Base-by-base conservation (phyloP, 148 eudicot species). In the Nepenthes mirabilis region DNA sequence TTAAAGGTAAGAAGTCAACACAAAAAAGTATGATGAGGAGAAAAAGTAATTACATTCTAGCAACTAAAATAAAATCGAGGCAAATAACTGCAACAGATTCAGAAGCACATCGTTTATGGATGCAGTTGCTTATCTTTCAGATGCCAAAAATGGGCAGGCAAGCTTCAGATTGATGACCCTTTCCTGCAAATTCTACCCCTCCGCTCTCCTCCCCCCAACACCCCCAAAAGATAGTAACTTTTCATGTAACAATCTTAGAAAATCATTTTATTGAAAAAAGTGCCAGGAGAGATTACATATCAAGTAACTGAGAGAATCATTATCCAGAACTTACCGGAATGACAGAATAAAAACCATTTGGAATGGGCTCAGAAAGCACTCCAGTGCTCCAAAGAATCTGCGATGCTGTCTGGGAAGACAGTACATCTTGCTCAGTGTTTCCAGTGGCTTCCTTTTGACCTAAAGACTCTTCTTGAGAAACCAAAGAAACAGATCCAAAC, bases 281-380 rank as follows among this genome's bases (percentile, higher is more conserved):
- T 5, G 10, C 6, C 3, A 49, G 52, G 10, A 49, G 14, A 49
- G 14, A n/a, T 10, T 23, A 49, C 10, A 3, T 5, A 49, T 49
- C 52, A 49, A 11, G 52, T 10, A 49, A 49, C 12, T 2, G 13
- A 11, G 11, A 49, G 52, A 49, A 12, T 10, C n/a, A n/a, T 12
- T 54, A 33, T 3, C 34, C 33, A 64, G 14, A 55, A 50, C 96
- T 88, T 77, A 93, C 96, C 64, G 87, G 95, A 59, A 76, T 74
- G 74, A 86, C 72, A 40, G 87, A 93, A 76, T 83, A 93, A 84
- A 93, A 93, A 49, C 99, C 99, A 82, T 93, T 73, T 45, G 96
- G 88, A 60, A 93, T 86, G 32, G 87, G 84, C 68, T 84, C 89
- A 58, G 91, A 86, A 63, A 93, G 95, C 65, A 76, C 73, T 70